Evolutionary conservation across 2,329 filamentous ascomycete species (phyloP), one percentile per base, ranked within the genome.

Genomic region (Chaetomium olivaceum): DNA sequence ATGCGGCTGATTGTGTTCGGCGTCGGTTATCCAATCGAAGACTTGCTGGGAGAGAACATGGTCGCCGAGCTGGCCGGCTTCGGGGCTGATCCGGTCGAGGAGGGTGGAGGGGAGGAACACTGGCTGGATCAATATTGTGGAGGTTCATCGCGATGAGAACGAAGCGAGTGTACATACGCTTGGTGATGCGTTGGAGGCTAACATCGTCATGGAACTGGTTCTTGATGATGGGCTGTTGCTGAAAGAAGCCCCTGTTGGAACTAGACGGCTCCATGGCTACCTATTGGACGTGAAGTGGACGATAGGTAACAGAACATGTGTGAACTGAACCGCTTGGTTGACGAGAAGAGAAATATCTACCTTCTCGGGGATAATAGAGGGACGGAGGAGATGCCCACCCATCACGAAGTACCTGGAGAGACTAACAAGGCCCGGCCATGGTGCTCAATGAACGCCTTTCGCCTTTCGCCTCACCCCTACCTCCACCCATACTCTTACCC

Each of bases 1-100:
- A 36, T 86, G 85, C 0, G 89, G 88, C 54, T 85, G 82, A 68
- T 90, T 88, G 51, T 79, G 81, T 74, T 92, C 89, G 0, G 89
- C 85, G 73, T 91, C 87, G 0, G 84, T 83, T 21, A 89, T 75
- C 76, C 81, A 85, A 68, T 81, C 74, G 54, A 90, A 82, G n/a
- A 88, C 77, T 55, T 80, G 74, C 23, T 82, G 80, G 0, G 82
- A 80, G 27, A 90, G 75, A 11, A 87, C 83, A 31, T 84, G 79
- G 21, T 81, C 75, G 52, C 81, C 85, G 33, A 88, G 79, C 9
- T 76, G 71, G 8, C 78, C 75, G 14, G 86, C 76, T 63, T 84
- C 82, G 2, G 77, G 75, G 58, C 77, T 75, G 43, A 81, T 78
- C 39, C 78, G 69, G 1, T 73, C 72, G 19, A 77, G 73, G 6